These are phyloP conservation scores for Tetrapyrgos nigripes DNA, from an alignment of 1,284 basidiomycete genomes.

Conservation along the genomic window DNA sequence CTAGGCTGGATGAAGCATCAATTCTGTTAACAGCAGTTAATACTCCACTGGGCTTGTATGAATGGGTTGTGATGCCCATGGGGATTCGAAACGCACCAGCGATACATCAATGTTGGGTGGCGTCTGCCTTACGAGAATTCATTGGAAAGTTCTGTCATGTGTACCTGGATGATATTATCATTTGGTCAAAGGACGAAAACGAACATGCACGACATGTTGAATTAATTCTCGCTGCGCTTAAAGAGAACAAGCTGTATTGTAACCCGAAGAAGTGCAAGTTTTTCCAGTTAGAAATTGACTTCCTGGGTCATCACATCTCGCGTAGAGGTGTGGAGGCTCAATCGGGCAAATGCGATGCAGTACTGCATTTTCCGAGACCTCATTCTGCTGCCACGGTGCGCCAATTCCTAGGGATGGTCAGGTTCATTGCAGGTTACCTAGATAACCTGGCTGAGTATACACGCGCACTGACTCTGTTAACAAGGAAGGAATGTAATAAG, in stretches of 20 bases:
- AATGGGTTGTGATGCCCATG: constrained; percentile 45
- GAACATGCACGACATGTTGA: constrained; percentile 39
- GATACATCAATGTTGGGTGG: too few relatives aligned
- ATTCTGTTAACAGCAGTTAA: constrained; percentile 35
- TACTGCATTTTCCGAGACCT: not conserved
- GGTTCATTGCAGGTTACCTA: too few relatives aligned
- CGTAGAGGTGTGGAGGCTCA: not conserved
- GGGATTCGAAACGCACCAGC: constrained; percentile 37
- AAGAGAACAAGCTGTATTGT: constrained; percentile 15
- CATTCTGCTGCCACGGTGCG: not conserved
- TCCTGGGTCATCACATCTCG: too few relatives aligned
- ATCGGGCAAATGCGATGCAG: not conserved
- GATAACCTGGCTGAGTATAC: constrained; percentile 10
- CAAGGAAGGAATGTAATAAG: constrained; percentile 19
- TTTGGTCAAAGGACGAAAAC: constrained; percentile 37
- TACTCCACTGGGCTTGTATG: constrained; percentile 38
- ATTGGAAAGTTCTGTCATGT: constrained; percentile 24
- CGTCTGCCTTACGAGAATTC: constrained; percentile 30
- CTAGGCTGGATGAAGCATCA: too few relatives aligned
- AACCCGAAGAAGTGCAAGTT: too few relatives aligned
- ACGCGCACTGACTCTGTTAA: constrained; percentile 30
- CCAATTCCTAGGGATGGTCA: not conserved
- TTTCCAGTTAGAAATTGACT: too few relatives aligned
- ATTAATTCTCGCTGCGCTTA: constrained; percentile 31
- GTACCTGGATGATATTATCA: constrained; percentile 41